Evolutionary conservation across 2,329 filamentous ascomycete species (phyloP), one percentile per base, ranked within the genome.

Genomic region (Penicillium sp.): DNA sequence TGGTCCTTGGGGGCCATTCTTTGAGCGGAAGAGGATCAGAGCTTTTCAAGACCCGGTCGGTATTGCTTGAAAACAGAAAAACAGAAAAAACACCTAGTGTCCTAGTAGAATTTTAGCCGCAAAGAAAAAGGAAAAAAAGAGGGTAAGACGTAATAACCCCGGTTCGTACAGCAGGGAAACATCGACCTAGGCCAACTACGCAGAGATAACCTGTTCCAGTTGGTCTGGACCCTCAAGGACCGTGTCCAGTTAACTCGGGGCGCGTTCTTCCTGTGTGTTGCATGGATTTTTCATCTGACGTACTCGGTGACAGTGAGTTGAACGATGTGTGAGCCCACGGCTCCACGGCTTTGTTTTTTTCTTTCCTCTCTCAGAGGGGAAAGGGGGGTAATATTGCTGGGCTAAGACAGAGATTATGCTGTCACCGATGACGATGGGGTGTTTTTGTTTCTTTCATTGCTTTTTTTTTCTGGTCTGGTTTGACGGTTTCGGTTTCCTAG

Each of bases 341-440:
- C 36, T 54, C 44, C 51, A 42, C 36, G 51, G 44, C 14, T 28
- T 16, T 22, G 22, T 22, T 26, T 38, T 35, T 30, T 49, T 33
- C 36, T 19, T n/a, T 36, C 30, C 30, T 26, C 14, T 31, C 9
- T 36, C 11, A 25, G 41, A 41, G 46, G 26, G 44, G 41, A 28
- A 28, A 25, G 30, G 16, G 14, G 44, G 42, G 40, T 44, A 35
- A 25, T 50, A 42, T 49, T 42, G 51, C 10, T 49, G 38, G 19
- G 40, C 47, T 46, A 53, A 57, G 51, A 60, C 58, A 58, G 38
- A 30, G 33, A 52, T 45, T 51, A 64, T 64, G 60, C 60, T 59
- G 58, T 64, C 60, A 64, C 61, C 60, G 60, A 61, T 65, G 61
- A 65, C 62, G 62, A 59, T 48, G 36, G 36, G n/a, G n/a, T 57